phyloP scores from a whole-genome alignment of 2,329 filamentous ascomycete genomes.

The Sporothrix euskadiensis region DNA sequence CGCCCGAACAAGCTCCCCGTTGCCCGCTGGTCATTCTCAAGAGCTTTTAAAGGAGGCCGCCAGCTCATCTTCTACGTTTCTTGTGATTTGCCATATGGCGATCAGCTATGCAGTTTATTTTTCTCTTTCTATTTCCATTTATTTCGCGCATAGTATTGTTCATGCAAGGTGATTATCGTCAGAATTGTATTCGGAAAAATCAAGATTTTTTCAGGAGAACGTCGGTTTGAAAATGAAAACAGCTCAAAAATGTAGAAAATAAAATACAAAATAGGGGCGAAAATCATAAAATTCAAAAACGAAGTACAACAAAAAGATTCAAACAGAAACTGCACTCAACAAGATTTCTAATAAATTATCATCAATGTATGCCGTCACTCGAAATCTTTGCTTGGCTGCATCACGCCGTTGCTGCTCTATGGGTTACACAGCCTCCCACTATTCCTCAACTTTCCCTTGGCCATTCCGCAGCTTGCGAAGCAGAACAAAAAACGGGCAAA shows the following conservation, averaged over 20 bases:
- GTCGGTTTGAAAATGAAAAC: background rate
- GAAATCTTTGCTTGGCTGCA: conserved; percentile 16
- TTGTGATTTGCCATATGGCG: background rate
- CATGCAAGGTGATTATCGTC: too few relatives aligned
- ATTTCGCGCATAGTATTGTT: background rate
- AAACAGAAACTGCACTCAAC: background rate
- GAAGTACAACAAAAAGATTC: background rate
- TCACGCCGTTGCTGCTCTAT: background rate
- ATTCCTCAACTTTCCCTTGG: background rate
- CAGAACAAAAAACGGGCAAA: background rate
- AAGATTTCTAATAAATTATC: too few relatives aligned
- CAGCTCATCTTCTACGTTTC: background rate
- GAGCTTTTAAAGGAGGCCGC: conserved; percentile 1
- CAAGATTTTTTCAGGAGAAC: background rate
- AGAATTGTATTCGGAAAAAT: background rate
- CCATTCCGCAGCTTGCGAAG: background rate
- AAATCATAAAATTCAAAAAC: background rate
- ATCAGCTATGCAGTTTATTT: background rate
- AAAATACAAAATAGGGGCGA: background rate
- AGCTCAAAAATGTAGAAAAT: background rate
- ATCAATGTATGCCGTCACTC: background rate
- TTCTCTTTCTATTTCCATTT: background rate
- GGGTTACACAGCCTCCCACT: conserved; percentile 17
- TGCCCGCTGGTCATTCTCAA: background rate
- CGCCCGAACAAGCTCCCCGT: background rate